phyloP scores from a whole-genome alignment of 139 green algal genomes.

The Protoeuglena noctilucae region DNA sequence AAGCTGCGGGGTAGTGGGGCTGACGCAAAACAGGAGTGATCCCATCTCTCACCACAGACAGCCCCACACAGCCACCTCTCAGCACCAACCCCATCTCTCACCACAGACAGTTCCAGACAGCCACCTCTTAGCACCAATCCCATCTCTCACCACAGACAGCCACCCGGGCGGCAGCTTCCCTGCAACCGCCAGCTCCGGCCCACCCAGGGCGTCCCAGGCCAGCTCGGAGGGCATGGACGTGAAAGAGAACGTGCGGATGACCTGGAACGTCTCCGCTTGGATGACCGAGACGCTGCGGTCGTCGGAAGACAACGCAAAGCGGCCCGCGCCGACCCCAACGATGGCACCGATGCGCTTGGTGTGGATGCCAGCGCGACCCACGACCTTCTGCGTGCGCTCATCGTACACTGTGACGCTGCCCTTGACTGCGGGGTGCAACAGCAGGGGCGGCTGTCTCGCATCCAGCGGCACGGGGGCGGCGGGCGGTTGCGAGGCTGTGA shows the following conservation, averaged over 20 bases:
- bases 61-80: constrained; percentile 21
- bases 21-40: neutral
- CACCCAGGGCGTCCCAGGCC: no score
- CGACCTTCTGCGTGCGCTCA: neutral
- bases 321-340: no score
- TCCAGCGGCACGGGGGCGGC: no score
- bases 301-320: neutral
- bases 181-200: neutral
- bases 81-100: no score
- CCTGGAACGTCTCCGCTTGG: neutral
- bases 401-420: neutral
- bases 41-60: constrained; percentile 19
- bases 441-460: neutral
- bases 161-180: neutral
- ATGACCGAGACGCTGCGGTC: neutral
- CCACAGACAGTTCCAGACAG: constrained; percentile 20
- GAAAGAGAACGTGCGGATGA: neutral
- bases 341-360: neutral
- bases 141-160: neutral
- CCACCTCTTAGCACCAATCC: constrained; percentile 28
- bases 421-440: neutral
- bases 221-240: no score
- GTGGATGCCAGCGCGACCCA: neutral
- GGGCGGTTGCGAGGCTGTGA: neutral
- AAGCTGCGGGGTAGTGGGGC: neutral